Base-by-base conservation (phyloP, 495 filamentous ascomycete genomes). In the Neurospora sp. region DNA sequence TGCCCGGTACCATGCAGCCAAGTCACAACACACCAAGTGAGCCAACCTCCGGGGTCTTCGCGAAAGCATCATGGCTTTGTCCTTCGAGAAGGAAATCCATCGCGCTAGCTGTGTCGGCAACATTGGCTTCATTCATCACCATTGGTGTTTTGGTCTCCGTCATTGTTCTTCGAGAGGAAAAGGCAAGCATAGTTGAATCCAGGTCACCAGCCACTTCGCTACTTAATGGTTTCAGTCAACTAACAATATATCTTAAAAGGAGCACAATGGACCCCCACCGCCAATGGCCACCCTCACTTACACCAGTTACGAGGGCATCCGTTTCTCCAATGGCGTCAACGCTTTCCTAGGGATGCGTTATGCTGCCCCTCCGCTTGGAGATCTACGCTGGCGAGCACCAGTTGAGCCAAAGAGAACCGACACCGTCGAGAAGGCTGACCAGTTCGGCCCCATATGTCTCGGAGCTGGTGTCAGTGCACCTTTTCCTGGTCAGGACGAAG, bases 361-460 rank as follows among this genome's bases (percentile, higher is more conserved):
- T 73, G 85, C 85, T 53, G 76, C 79, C 1, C 75, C 84, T 39
- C 84, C 85, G 4, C 70, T 81, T 10, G 83, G 81, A 0, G 70
- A 81, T 2, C 73, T 83, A 9, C 74, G 85, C 45, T 87, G 83
- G 79, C 71, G 84, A 20, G 78, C 79, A 1, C 84, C 85, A 16
- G 73, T 73, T 3, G 83, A 78, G 39, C 79, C 79, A 4, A 78
- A 75, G 40, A 69, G 71, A 12, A 45, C 69, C 1, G 76, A 78
- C 68, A 70, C 68, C 1, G 73, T 76, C 5, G 74, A 78, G n/a
- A 76, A 69, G 69, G 76, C 40, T 72, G 79, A n/a, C 40, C 77
- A 83, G 80, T 84, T 81, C 78, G 83, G 84, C 8, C 81, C 83
- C 0, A 76, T 88, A 37, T 91, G 89, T 79, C 84, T 89, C 31